A percentile compares a stretch with the other conserved stretches of the same genome.
phyloP scores from a whole-genome alignment of 2,329 filamentous ascomycete species.

The Cercospora sojina region DNA sequence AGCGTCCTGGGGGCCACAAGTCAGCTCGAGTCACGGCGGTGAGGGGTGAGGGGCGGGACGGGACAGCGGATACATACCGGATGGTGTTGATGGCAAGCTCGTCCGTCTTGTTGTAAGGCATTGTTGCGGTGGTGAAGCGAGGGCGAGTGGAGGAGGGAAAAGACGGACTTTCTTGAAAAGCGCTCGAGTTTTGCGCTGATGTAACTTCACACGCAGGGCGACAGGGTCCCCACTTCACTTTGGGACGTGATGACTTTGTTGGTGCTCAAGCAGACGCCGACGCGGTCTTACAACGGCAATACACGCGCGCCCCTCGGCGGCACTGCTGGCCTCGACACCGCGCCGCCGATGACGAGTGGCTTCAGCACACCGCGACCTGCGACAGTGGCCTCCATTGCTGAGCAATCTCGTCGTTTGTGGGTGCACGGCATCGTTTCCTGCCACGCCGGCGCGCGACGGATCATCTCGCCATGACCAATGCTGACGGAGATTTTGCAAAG shows the following conservation, averaged over 20 bases:
- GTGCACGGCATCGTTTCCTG: background rate
- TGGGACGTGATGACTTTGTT: background rate
- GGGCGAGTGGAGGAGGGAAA: background rate
- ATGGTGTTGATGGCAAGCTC: constrained; percentile 97
- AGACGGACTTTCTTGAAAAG: background rate
- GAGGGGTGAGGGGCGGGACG: constrained; percentile 44
- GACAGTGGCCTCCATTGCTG: background rate
- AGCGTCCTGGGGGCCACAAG: constrained; percentile 6
- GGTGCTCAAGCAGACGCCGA: constrained; percentile 8
- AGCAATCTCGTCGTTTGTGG: background rate
- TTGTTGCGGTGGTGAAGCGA: constrained; percentile 46
- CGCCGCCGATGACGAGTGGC: background rate
- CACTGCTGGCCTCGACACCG: background rate
- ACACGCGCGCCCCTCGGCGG: background rate
- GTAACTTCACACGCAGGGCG: background rate
- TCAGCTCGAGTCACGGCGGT: background rate
- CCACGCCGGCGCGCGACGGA: background rate
- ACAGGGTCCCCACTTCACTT: constrained; percentile 5
- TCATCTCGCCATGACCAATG: constrained; percentile 7
- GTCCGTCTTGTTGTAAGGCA: constrained; percentile 88
- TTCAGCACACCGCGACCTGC: background rate
- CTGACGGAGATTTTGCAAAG: constrained; percentile 10
- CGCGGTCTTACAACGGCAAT: background rate
- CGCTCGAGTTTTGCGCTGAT: constrained; percentile 7
- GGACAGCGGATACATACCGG: constrained; percentile 49